Evolutionary conservation across 345 rosid genomes (phyloP), one percentile per base, ranked within the genome.

Genomic region (Linum tenue): DNA sequence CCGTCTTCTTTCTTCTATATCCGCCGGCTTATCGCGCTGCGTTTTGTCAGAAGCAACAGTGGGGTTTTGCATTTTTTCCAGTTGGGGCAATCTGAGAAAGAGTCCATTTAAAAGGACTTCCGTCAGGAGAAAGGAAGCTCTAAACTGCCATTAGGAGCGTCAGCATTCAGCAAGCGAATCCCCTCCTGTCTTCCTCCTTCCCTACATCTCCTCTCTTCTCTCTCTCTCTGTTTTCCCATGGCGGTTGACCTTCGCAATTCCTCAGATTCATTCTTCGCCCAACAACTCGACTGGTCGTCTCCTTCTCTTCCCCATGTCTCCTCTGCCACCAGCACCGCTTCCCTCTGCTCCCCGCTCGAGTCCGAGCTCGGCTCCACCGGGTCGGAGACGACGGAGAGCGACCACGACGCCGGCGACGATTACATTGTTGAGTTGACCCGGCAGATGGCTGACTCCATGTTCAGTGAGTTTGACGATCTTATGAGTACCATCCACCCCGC

Each of bases 401-500:
- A 4, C 44, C 44, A 4, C 1, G 44, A 41, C 44, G 44, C 31
- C 31, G 31, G 80, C 48, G 91, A 85, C 60, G 88, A 78, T 31
- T 85, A 81, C 66, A 73, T 77, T 17, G 80, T 86, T 5, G 87
- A 86, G 79, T 71, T 90, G 82, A 82, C 86, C 64, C 91, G 87
- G 9, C 87, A 77, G 84, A 92, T 92, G 98, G 85, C 94, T 73
- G 74, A 82, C 51, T 75, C 70, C 79, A 87, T 83, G 87, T 76
- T 84, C 15, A 82, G 73, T 22, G 92, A 87, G 5, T 85, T 80
- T 14, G 83, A 78, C 2, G 17, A 12, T 17, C 36, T 37, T 22
- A 22, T 22, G 31, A 22, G 31, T 22, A 22, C 31, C 31, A 22
- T 22, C 39, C 64, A 67, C 39, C 71, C 72, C 15, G 72, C 70